phyloP scores from a whole-genome alignment of 2,329 filamentous ascomycete species.

The Blastomyces silverae region DNA sequence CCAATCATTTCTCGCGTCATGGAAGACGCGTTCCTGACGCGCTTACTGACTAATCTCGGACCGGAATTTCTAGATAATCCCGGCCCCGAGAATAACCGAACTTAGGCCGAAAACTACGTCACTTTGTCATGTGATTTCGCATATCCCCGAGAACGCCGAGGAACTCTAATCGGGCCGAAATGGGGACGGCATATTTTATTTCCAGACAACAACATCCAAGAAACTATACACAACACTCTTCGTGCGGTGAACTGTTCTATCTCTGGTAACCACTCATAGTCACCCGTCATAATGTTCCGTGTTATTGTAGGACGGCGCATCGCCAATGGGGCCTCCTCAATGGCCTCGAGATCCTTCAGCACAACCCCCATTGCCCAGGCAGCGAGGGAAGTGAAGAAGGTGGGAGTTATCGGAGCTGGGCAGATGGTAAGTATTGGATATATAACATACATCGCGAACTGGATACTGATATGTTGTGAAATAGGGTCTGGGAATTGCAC shows the following conservation, averaged over 20 bases:
- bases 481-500: constrained; percentile 88
- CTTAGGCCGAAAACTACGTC: not conserved
- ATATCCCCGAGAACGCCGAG: not conserved
- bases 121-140: not conserved
- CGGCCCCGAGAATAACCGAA: not conserved
- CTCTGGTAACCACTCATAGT: not conserved
- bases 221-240: not conserved
- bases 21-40: constrained; percentile 28
- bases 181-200: not conserved
- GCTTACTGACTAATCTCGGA: constrained; percentile 14
- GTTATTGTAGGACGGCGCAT: constrained; percentile 30
- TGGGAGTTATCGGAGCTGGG: constrained; percentile 89
- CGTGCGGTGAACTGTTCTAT: not conserved
- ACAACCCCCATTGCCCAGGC: constrained; percentile 54
- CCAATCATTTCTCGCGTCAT: constrained; percentile 21
- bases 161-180: not conserved
- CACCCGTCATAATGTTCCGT: constrained; percentile 30
- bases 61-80: not conserved
- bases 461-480: not conserved
- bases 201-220: not conserved
- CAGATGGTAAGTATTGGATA: constrained; percentile 67
- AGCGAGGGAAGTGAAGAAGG: constrained; percentile 63
- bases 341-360: constrained; percentile 57
- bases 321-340: constrained; percentile 31
- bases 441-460: not conserved